Conservation (phyloP, 2,329 filamentous ascomycete species). For the Mycosphaerelloides madeirae region DNA sequence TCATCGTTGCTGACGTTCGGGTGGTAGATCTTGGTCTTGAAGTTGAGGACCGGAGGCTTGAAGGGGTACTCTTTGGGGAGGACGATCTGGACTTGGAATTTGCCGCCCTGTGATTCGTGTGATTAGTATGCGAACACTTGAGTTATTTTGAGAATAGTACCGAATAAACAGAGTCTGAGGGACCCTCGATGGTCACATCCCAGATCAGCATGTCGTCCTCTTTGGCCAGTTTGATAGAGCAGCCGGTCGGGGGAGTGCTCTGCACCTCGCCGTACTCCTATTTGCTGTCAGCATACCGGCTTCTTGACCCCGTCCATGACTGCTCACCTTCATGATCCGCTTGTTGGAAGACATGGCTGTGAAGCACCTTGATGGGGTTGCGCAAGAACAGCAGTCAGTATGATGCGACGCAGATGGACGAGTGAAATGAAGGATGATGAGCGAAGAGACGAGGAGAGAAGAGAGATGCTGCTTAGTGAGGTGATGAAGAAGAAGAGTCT, state of each 20-base stretch:
- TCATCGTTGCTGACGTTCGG: slow-evolving; percentile 88
- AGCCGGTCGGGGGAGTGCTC: slow-evolving; percentile 52
- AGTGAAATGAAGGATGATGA: no score
- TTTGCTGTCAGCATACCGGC: slow-evolving; percentile 4
- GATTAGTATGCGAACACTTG: no score
- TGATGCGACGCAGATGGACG: no score
- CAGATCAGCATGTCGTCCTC: slow-evolving; percentile 64
- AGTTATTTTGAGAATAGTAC: slow-evolving; percentile 42
- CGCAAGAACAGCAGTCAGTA: no score
- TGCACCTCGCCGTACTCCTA: slow-evolving; percentile 60
- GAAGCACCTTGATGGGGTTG: no score
- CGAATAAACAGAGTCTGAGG: slow-evolving; percentile 59
- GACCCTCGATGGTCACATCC: slow-evolving; percentile 63
- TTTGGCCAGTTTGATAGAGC: slow-evolving; percentile 53
- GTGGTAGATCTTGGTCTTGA: slow-evolving; percentile 90
- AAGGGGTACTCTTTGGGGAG: slow-evolving; percentile 83
- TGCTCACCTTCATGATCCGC: slow-evolving; percentile 43
- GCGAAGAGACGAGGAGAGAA: no score
- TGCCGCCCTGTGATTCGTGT: slow-evolving; percentile 54
- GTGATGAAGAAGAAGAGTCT: slow-evolving; percentile 5
- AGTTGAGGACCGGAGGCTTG: slow-evolving; percentile 75
- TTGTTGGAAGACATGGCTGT: slow-evolving; percentile 35
- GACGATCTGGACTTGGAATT: slow-evolving; percentile 66
- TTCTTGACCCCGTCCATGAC: background rate
- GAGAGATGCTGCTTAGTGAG: no score